Evolutionary conservation across 2,329 filamentous ascomycete genomes (phyloP), one percentile per base, ranked within the genome.

Genomic region (Aspergillus arachidicola): DNA sequence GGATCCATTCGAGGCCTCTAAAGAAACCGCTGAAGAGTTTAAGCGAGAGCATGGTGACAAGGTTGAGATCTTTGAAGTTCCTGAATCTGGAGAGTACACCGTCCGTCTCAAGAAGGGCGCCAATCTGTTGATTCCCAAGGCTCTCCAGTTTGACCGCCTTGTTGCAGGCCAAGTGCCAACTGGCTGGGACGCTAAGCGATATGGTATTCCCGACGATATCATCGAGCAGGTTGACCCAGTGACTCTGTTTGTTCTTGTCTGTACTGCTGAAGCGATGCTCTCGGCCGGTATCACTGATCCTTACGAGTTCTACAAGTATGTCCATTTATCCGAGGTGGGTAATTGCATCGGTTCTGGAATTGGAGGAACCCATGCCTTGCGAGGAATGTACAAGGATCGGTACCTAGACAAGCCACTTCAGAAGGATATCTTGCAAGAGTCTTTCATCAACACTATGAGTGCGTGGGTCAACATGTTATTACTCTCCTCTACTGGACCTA

Each of bases 381-480:
- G 93, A 73, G 94, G 94, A 72, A 99, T 99, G 94, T 97, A 98
- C 86, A 95, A 94, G 81, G 94, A 97, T 79, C 91, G 95, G 64
- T 98, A 90, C 88, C 86, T 98, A 66, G 95, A 99, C 83, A 95
- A 94, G 83, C 95, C 94, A 61, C 87, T 99, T 57, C 96, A 99
- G 82, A 99, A 98, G 82, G 95, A 99, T 76, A 97, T 99, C 76
- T 87, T 99, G 16, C 96, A 99, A 77, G 95, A 99, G 82, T 98
- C 95, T 14, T 99, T 99, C 85, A 98, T 99, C 87, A 99, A 99
- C 86, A 99, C 95, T 61, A 99, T 99, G 94, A 91, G 92, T 71
- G 95, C 95, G 19, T 99, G 95, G 95, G 94, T 99, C 62, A 99
- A 99, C 85, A 99, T 99, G 95, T 84, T 99, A 81, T 85, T 99